phyloP scores from a whole-genome alignment of 1,284 basidiomycete genomes.

The Laetiporus sulphureus region DNA sequence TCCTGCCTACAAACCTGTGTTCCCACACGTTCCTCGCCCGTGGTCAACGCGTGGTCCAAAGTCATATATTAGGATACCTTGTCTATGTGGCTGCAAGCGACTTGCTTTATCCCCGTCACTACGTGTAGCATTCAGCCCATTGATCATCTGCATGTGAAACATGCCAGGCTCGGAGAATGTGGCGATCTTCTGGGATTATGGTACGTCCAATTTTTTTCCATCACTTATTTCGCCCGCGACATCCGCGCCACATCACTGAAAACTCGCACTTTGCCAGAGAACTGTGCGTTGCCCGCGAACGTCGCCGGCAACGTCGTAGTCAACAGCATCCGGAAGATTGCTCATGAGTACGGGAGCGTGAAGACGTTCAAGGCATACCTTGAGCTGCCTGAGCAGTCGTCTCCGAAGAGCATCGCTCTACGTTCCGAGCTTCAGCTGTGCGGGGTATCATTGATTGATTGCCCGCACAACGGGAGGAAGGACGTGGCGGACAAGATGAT shows the following conservation, averaged over 20 bases:
- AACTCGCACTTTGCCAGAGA: constrained; percentile 34
- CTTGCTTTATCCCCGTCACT: no score
- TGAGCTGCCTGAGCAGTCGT: constrained; percentile 30
- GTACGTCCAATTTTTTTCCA: constrained; percentile 25
- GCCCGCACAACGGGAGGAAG: constrained; percentile 35
- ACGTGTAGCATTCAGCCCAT: no score
- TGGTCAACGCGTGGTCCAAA: not conserved
- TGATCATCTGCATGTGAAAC: no score
- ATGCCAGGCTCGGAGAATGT: constrained; percentile 22
- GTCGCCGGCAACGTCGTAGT: constrained; percentile 34
- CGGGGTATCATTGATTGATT: constrained; percentile 36
- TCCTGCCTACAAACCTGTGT: no score
- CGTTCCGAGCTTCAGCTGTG: constrained; percentile 39
- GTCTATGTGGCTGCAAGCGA: no score
- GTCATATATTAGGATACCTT: not conserved
- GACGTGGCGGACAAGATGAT: constrained; percentile 38
- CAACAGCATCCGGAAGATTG: constrained; percentile 21
- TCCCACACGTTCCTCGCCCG: not conserved
- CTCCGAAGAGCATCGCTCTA: constrained; percentile 29
- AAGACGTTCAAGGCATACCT: constrained; percentile 43
- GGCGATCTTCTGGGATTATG: constrained; percentile 60
- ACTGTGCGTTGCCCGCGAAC: constrained; percentile 41
- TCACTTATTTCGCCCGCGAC: not conserved
- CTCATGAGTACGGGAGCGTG: constrained; percentile 21
- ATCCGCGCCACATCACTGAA: constrained; percentile 1